Evolutionary conservation across 257 asterid species (phyloP), one percentile per base, ranked within the genome.

Genomic region (Lavandula angustifolia): DNA sequence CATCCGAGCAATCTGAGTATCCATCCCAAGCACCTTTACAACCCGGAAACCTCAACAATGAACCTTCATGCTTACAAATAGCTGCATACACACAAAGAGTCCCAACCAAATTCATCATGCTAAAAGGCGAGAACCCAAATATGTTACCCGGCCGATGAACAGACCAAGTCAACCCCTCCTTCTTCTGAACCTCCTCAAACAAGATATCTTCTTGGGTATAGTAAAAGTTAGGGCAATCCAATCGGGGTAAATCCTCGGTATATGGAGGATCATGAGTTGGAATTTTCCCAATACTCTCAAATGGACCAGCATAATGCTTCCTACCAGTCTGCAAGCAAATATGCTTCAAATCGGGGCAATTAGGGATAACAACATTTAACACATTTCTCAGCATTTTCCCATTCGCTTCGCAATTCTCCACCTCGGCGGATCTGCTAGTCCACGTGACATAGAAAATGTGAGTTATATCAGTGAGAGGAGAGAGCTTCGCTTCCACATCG

Each of bases 401-500:
- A 60, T 88, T 91, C 42, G 61, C 73, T 51, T 82, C 78, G 54
- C 98, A 91, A 16, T 88, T 91, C 16, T 91, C 91, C 5, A 61
- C 66, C 80, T 88, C 98, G 0, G 76, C 76, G 35, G 94, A 67
- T 79, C 76, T 53, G 62, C 60, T 78, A 1, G 88, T 79, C 98
- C 98, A 91, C 4, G 96, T 88, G 16, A 80, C 96, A 33, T 91
- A 91, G 48, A 88, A 91, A 3, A 88, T 66, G 48, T 91, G 92
- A 12, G 96, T 88, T 67, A 86, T 63, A 33, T 91, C 98, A 0
- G 75, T 62, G 53, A 88, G 83, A 6, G 71, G 51, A 0, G 94
- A 83, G 12, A 91, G 84, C 82, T 88, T 91, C 0, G 70, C 79
- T 59, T 69, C 73, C 13, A 77, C 41, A 17, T 88, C 95, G 0